Conservation (phyloP, 2,329 filamentous ascomycete genomes). For the Cucurbitaria berberidis region DNA sequence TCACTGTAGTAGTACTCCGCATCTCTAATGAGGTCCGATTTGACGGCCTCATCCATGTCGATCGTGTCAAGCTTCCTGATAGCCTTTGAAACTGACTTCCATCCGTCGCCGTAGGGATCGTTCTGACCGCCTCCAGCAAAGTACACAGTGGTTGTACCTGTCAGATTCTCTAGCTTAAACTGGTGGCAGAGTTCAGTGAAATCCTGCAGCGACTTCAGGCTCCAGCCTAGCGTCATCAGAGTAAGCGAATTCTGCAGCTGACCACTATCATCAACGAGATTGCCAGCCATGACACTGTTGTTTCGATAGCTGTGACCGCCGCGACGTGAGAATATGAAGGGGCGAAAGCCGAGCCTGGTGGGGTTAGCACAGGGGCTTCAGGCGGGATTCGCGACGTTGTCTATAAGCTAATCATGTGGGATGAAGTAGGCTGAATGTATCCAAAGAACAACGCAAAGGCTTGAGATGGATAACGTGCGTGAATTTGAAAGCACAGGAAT, state of each 20-base stretch:
- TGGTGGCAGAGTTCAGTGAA: constrained; percentile 33
- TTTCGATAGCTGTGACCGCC: constrained; percentile 3
- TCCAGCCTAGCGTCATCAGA: constrained; percentile 38
- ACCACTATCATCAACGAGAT: constrained; percentile 12
- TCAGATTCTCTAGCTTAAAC: constrained; percentile 27
- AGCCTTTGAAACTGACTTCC: constrained; percentile 34
- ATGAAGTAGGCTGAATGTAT: not conserved
- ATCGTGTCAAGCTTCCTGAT: constrained; percentile 38
- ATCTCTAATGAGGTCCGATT: constrained; percentile 42
- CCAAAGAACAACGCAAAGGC: not conserved
- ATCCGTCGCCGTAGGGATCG: constrained; percentile 16
- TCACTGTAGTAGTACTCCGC: constrained; percentile 48
- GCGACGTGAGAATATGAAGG: constrained; percentile 32
- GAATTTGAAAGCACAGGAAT: not conserved
- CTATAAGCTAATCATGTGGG: not conserved
- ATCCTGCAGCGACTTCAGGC: constrained; percentile 26
- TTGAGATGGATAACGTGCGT: not conserved
- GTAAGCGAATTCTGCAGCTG: constrained; percentile 23
- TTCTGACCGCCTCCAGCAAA: constrained; percentile 24
- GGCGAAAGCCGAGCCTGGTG: constrained; percentile 34
- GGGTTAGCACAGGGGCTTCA: not conserved
- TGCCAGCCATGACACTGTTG: not conserved
- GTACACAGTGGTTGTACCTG: constrained; percentile 33
- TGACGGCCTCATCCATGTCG: constrained; percentile 38
- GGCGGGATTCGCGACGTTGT: not conserved